Evolutionary conservation across 2,329 filamentous ascomycete genomes (phyloP), one percentile per base, ranked within the genome.

Genomic region (Trichoderma sp.): DNA sequence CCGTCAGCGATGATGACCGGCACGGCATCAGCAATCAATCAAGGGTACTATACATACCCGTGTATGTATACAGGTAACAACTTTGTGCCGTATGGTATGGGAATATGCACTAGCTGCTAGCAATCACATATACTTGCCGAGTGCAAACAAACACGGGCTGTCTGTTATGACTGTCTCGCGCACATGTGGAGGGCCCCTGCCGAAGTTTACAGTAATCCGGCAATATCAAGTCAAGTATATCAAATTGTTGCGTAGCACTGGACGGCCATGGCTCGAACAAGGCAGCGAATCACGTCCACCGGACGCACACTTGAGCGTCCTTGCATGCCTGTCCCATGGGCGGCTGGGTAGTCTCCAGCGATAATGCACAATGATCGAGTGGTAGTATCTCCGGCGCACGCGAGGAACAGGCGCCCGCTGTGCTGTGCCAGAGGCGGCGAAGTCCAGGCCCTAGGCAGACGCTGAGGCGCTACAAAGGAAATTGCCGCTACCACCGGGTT

Each of bases 1-100:
- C 43, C 46, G 54, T 56, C 63, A 58, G 63, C 63, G 63, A 58
- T 37, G 63, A 66, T 43, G 52, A 51, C 63, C 59, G 43, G 34
- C 56, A 34, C 56, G 13, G 21, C 52, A 46, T 66, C 21, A 66
- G 63, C 63, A 49, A 16, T 37, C 26, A 28, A 18, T 32, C 26
- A 26, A 28, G 18, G 52, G 39, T n/a, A n/a, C n/a, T n/a, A 56
- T 65, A 51, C 34, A 56, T 32, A 43, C 39, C 39, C 6, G 39
- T 8, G 16, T n/a, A n/a, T n/a, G 18, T n/a, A 32, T 21, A 16
- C 26, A 18, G 18, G 21, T 30, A 30, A 11, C 7, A 32, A n/a
- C 54, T 34, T 13, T 32, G 26, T 32, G n/a, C 46, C 5, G 39
- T n/a, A 43, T 43, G 39, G 39, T n/a, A 43, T 43, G 39, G 39